These are phyloP conservation scores for Boletus reticuloceps DNA, from an alignment of 768 basidiomycete species.

Conservation along the genomic window DNA sequence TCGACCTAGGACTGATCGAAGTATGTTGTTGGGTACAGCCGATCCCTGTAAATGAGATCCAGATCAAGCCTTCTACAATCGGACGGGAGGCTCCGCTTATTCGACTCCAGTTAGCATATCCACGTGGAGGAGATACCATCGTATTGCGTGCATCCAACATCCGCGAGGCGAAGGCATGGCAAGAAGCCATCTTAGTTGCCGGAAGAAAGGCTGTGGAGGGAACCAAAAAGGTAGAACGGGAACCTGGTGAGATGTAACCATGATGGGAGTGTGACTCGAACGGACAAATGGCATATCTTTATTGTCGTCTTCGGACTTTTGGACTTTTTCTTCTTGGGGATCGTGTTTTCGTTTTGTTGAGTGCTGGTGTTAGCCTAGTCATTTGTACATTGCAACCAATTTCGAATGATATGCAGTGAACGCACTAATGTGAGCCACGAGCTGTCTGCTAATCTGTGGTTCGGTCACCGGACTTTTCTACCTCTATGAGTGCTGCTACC, in stretches of 20 bases:
- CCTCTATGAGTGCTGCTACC: constrained; percentile 24
- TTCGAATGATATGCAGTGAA: neutral
- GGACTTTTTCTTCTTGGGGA: neutral
- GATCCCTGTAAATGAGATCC: constrained; percentile 67
- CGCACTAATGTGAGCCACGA: neutral
- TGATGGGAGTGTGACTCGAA: neutral
- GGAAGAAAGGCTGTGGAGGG: constrained; percentile 14
- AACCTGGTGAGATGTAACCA: neutral
- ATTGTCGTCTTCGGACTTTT: neutral
- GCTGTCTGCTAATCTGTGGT: neutral
- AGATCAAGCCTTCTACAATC: constrained; percentile 49
- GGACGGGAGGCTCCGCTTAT: constrained; percentile 69
- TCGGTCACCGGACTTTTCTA: neutral
- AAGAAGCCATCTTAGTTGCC: constrained; percentile 36
- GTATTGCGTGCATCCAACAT: constrained; percentile 53
- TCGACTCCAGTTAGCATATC: constrained; percentile 63
- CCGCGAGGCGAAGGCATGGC: constrained; percentile 59
- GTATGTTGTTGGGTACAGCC: constrained; percentile 43
- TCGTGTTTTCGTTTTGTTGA: neutral
- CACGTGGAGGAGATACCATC: constrained; percentile 72
- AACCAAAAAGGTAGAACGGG: neutral
- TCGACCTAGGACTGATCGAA: too few species aligned
- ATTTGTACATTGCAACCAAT: neutral
- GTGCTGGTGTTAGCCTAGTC: neutral
- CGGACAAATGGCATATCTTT: constrained; percentile 8